phyloP scores from a whole-genome alignment of 2,329 filamentous ascomycete genomes.

The Ascochyta fabae region DNA sequence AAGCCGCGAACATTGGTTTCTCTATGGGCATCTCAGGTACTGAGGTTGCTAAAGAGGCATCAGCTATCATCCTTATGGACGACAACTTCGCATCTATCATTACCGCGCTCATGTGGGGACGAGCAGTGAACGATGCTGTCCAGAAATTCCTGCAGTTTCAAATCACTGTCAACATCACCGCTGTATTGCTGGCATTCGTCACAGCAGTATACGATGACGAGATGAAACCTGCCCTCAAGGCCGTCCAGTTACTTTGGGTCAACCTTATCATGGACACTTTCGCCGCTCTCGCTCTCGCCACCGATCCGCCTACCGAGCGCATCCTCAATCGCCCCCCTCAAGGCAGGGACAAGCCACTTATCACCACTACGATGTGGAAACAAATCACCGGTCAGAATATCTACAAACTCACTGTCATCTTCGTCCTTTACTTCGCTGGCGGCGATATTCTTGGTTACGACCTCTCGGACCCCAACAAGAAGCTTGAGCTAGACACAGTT shows the following conservation, averaged over 20 bases:
- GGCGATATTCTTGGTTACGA: slow-evolving; percentile 62
- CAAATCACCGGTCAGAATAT: slow-evolving; percentile 69
- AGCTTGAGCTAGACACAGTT: slow-evolving; percentile 63
- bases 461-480: slow-evolving; percentile 38
- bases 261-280: slow-evolving; percentile 97
- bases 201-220: slow-evolving; percentile 80
- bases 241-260: slow-evolving; percentile 96
- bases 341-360: slow-evolving; percentile 86
- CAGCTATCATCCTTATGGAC: slow-evolving; percentile 96
- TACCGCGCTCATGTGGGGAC: slow-evolving; percentile 89
- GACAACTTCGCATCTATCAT: slow-evolving; percentile 98
- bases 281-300: slow-evolving; percentile 91
- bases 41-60: slow-evolving; percentile 91
- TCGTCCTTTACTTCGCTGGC: slow-evolving; percentile 68
- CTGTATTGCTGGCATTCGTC: slow-evolving; percentile 96
- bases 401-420: slow-evolving; percentile 65
- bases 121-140: slow-evolving; percentile 97
- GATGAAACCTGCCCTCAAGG: slow-evolving; percentile 95
- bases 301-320: slow-evolving; percentile 94
- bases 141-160: slow-evolving; percentile 97
- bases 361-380: slow-evolving; percentile 67
- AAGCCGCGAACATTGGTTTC: slow-evolving; percentile 97
- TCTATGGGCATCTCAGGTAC: slow-evolving; percentile 92
- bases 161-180: slow-evolving; percentile 97
- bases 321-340: slow-evolving; percentile 90